Evolutionary conservation across 108 stramenopile species (phyloP), one percentile per base, ranked within the genome.

Genomic region (Cyclotella baltica): DNA sequence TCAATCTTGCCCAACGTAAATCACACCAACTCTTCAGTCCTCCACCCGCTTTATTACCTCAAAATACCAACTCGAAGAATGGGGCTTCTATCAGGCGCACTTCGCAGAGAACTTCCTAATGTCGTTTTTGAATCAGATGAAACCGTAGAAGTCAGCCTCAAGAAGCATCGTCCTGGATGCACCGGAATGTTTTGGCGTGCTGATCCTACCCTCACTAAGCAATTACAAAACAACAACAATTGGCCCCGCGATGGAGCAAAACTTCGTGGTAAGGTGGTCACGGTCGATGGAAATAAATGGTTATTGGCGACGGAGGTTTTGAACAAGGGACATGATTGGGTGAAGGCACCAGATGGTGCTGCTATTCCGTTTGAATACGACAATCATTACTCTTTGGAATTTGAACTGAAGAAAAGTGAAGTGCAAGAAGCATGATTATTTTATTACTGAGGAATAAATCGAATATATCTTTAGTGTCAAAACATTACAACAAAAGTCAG

Each of bases 171-270:
- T 34, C 31, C 59, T 3, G 59, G 59, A 31, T 61, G 59, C 59
- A 61, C 30, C 1, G 59, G 59, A 11, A 61, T 61, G 59, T 31
- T 61, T 34, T 61, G 59, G 59, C 59, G 59, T 33, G 20, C 59
- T 4, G 59, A 61, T 61, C 59, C 59, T 34, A 61, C 59, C 1
- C 59, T 61, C 20, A 61, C 30, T 15, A 9, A 13, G 0, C 11
- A n/a, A 34, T 22, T 61, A 16, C 31, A 61, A 61, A 61, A 61
- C 13, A 61, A 61, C 59, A 61, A 61, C 33, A 61, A 61, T 22
- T 61, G 59, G 59, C 59, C 59, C 15, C 59, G 59, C 5, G 59
- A 61, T 61, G 59, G 59, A 31, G 59, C 59, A n/a, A 61, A 61
- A 33, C 33, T 61, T 4, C 16, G 20, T 18, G 59, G 59, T 8